phyloP scores from a whole-genome alignment of 495 filamentous ascomycete genomes.

The Penicillium waksmanii region DNA sequence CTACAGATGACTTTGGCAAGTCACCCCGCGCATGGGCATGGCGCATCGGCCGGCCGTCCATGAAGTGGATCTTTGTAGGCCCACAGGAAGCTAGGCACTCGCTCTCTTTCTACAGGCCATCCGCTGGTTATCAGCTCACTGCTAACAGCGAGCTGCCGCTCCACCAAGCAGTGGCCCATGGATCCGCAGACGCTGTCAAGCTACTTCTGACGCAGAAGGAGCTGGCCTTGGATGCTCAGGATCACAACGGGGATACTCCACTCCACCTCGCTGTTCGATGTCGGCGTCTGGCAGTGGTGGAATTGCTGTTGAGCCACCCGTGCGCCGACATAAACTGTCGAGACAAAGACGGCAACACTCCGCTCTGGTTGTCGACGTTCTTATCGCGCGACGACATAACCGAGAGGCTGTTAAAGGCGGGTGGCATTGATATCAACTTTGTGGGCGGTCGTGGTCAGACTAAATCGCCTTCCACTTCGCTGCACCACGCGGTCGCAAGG shows the following conservation, averaged over 20 bases:
- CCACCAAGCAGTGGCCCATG: constrained; percentile 12
- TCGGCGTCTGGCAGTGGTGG: constrained; percentile 7
- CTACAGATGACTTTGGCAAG: constrained; percentile 12
- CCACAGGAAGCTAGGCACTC: not conserved
- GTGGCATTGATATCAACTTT: too few relatives aligned
- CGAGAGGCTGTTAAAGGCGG: too few relatives aligned
- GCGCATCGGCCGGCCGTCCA: constrained; percentile 4
- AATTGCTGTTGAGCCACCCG: constrained; percentile 13
- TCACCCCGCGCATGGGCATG: constrained; percentile 11
- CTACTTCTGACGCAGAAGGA: constrained; percentile 12
- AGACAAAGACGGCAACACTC: constrained; percentile 11
- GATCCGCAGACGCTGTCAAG: constrained; percentile 9
- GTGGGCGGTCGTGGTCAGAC: too few relatives aligned
- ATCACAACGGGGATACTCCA: constrained; percentile 14
- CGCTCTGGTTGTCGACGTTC: too few relatives aligned
- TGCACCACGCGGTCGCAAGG: too few relatives aligned
- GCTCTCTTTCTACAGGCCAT: too few relatives aligned
- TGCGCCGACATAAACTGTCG: constrained; percentile 4
- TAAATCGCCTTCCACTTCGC: not conserved
- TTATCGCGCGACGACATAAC: too few relatives aligned
- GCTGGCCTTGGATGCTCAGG: not conserved
- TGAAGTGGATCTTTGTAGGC: constrained; percentile 7
- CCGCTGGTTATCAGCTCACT: too few relatives aligned
- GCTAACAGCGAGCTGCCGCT: constrained; percentile 17
- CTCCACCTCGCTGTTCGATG: constrained; percentile 17